Evolutionary conservation across 179 eudicot species (phyloP).

Genomic region (Sideroxylon spinosum): DNA sequence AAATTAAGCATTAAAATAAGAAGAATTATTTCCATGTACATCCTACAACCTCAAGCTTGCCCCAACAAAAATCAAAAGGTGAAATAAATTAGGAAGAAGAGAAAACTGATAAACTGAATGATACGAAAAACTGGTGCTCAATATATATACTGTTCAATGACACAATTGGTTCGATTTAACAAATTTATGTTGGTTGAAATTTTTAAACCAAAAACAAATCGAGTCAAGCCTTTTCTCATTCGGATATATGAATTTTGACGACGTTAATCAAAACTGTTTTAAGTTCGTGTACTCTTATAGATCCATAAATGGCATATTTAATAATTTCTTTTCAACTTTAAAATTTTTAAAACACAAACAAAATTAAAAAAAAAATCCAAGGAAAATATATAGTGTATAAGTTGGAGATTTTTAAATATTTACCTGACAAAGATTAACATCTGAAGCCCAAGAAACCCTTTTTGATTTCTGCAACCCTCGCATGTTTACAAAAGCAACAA

Average conservation of each 20-base stretch:
- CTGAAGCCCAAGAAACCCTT: conserved; percentile 51
- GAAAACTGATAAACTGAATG: background rate
- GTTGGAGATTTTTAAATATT: conserved; percentile 18
- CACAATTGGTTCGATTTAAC: background rate
- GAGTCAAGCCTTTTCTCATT: too few species aligned
- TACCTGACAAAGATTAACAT: conserved; percentile 59
- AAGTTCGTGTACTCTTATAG: too few species aligned
- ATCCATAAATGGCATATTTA: too few species aligned
- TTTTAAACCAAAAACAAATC: too few species aligned
- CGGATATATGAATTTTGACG: too few species aligned
- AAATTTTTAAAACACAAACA: too few species aligned
- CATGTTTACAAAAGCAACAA: conserved; percentile 25
- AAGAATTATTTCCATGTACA: background rate
- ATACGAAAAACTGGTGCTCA: background rate
- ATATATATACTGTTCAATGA: background rate
- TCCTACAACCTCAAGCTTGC: background rate
- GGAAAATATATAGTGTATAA: background rate
- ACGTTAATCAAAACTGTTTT: too few species aligned
- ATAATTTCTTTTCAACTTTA: too few species aligned
- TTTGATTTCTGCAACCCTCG: conserved; percentile 39
- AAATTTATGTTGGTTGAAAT: background rate
- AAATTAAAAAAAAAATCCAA: background rate
- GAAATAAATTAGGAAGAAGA: background rate
- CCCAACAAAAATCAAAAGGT: background rate
- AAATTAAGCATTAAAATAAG: background rate